A percentile compares a stretch with the other conserved stretches of the same genome.
Conservation (phyloP, 768 basidiomycete genomes). For the Tricholoma terreum region DNA sequence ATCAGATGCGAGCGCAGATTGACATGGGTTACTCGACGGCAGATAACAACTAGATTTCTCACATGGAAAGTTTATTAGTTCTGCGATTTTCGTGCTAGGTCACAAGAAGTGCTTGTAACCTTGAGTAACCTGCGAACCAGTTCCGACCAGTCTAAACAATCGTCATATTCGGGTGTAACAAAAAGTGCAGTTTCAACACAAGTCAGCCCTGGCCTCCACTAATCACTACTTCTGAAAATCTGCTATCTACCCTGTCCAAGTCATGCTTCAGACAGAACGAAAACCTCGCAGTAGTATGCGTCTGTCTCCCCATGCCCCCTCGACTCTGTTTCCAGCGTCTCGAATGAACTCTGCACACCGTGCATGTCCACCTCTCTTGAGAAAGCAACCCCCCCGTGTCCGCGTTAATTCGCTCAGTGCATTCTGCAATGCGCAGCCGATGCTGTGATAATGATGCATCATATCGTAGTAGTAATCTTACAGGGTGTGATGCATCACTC, state of each 20-base stretch:
- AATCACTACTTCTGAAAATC: too few species aligned
- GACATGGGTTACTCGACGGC: slow-evolving; percentile 55
- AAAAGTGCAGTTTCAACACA: too few species aligned
- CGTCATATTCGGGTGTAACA: too few species aligned
- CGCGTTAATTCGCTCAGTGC: slow-evolving; percentile 63
- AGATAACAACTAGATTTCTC: slow-evolving; percentile 32
- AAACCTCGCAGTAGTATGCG: slow-evolving; percentile 77
- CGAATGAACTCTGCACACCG: slow-evolving; percentile 70
- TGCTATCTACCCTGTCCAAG: slow-evolving; percentile 73
- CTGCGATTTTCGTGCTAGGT: too few species aligned
- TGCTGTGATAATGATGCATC: too few species aligned
- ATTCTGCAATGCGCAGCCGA: slow-evolving; percentile 61
- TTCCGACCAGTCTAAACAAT: too few species aligned
- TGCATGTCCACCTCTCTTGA: slow-evolving; percentile 73
- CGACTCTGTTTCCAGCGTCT: slow-evolving; percentile 69
- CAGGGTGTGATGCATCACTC: too few species aligned
- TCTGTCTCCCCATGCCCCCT: slow-evolving; percentile 81
- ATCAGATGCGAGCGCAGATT: slow-evolving; percentile 51
- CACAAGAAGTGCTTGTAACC: too few species aligned
- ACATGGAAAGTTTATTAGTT: too few species aligned
- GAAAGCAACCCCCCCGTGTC: slow-evolving; percentile 57
- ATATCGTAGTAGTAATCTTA: too few species aligned
- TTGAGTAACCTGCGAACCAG: too few species aligned
- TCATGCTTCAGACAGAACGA: slow-evolving; percentile 83
- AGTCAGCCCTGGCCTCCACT: too few species aligned